phyloP scores from a whole-genome alignment of 371 early-diverging fungal species.

The Rhizopus microsporus region DNA sequence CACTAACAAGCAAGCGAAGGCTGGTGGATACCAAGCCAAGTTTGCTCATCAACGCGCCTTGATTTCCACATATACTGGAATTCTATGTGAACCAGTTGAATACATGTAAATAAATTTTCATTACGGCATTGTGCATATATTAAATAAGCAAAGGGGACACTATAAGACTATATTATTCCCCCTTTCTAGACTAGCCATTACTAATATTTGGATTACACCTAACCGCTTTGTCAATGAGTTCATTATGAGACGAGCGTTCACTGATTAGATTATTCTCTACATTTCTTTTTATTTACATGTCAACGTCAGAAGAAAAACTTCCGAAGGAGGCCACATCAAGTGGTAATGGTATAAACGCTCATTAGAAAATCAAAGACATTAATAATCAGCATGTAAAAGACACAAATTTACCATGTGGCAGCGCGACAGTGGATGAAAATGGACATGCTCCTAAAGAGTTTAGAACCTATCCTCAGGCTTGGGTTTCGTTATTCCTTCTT shows the following conservation, averaged over 20 bases:
- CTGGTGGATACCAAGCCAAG: slow-evolving; percentile 60
- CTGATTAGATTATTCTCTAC: no score
- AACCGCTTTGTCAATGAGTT: no score
- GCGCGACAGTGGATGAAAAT: neutral
- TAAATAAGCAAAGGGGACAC: no score
- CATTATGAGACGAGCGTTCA: no score
- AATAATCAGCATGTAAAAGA: neutral
- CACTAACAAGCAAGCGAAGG: slow-evolving; percentile 43
- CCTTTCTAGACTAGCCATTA: neutral
- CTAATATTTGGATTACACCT: no score
- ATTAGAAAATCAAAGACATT: neutral
- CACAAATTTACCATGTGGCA: neutral
- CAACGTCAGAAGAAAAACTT: no score
- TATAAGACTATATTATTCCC: neutral
- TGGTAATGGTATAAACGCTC: no score
- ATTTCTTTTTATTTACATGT: no score
- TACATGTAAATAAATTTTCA: slow-evolving; percentile 4
- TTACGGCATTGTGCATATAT: neutral
- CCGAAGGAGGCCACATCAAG: no score
- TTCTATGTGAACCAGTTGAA: slow-evolving; percentile 32
- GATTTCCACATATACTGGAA: slow-evolving; percentile 56
- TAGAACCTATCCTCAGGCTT: slow-evolving; percentile 42
- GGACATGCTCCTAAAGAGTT: neutral
- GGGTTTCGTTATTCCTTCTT: slow-evolving; percentile 35
- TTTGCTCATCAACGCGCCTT: slow-evolving; percentile 60